phyloP scores from a whole-genome alignment of 2,329 filamentous ascomycete species.

The Aspergillus unguis region DNA sequence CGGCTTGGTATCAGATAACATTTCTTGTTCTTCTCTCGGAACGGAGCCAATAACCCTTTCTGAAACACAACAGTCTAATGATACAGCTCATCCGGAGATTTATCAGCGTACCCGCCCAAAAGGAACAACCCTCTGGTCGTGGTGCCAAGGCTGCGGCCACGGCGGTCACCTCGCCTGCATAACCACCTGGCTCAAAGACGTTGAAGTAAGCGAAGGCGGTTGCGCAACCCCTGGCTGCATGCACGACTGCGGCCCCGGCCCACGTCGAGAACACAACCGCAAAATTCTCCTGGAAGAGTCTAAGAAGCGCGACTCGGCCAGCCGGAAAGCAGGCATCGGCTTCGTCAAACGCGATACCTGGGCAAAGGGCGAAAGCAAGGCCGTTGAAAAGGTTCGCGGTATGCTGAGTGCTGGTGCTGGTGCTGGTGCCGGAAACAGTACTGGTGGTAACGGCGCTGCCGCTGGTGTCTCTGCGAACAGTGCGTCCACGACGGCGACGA shows the following conservation, averaged over 20 bases:
- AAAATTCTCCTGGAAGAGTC: slow-evolving; percentile 30
- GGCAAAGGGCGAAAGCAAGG: slow-evolving; percentile 44
- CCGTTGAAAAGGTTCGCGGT: slow-evolving; percentile 45
- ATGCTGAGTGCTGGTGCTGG: slow-evolving; percentile 38
- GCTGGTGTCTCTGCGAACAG: no score
- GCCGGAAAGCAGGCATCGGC: slow-evolving; percentile 32
- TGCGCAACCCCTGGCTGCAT: slow-evolving; percentile 59
- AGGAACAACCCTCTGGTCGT: slow-evolving; percentile 49
- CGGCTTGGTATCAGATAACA: slow-evolving; percentile 18
- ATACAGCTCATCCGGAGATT: slow-evolving; percentile 18
- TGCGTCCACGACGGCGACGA: slow-evolving; percentile 20
- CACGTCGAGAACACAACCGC: slow-evolving; percentile 41
- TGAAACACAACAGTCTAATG: slow-evolving; percentile 24
- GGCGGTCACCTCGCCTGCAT: slow-evolving; percentile 59
- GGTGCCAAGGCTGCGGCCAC: slow-evolving; percentile 61
- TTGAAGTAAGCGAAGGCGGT: slow-evolving; percentile 49
- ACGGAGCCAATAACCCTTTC: slow-evolving; percentile 31
- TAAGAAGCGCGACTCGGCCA: slow-evolving; percentile 31
- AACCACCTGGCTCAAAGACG: slow-evolving; percentile 52
- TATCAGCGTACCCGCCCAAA: slow-evolving; percentile 27
- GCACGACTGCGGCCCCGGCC: slow-evolving; percentile 57
- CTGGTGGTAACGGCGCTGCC: no score
- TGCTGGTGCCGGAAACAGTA: slow-evolving; percentile 4
- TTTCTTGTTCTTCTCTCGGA: slow-evolving; percentile 43
- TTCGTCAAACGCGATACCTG: slow-evolving; percentile 46